Conservation (phyloP, 768 basidiomycete genomes). For the Mycena venus region DNA sequence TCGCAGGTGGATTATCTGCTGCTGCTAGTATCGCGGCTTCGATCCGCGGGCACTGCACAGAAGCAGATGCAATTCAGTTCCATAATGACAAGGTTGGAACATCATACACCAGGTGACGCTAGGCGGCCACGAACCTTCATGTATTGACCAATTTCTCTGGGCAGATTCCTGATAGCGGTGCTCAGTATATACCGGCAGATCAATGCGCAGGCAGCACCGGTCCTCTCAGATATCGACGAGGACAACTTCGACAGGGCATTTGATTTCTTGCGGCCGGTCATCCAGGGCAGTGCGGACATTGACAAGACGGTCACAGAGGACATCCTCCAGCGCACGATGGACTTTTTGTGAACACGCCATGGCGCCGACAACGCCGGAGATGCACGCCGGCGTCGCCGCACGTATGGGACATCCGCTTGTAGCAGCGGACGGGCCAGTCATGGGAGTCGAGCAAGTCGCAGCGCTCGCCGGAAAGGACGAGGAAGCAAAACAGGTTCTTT, state of each 20-base stretch:
- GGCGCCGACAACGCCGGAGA: not conserved
- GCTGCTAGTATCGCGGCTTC: slow-evolving; percentile 50
- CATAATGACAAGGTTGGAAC: slow-evolving; percentile 48
- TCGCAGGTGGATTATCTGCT: slow-evolving; percentile 52
- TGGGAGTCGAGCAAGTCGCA: not conserved
- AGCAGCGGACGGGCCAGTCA: not conserved
- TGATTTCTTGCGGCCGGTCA: slow-evolving; percentile 53
- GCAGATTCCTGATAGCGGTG: slow-evolving; percentile 58
- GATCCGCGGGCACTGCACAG: slow-evolving; percentile 45
- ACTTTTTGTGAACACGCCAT: slow-evolving; percentile 4
- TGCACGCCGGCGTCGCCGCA: not conserved
- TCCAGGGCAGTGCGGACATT: not conserved
- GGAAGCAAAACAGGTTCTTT: slow-evolving; percentile 1
- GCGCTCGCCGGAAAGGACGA: not conserved
- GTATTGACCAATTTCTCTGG: not conserved
- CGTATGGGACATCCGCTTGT: not conserved
- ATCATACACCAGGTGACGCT: slow-evolving; percentile 48
- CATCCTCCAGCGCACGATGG: not conserved
- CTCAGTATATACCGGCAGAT: slow-evolving; percentile 66
- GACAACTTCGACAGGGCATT: slow-evolving; percentile 65
- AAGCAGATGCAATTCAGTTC: slow-evolving; percentile 45
- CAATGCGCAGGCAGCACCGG: slow-evolving; percentile 50
- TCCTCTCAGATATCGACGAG: slow-evolving; percentile 59
- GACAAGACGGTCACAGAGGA: not conserved
- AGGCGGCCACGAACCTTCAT: not conserved